Conservation (phyloP, 1,284 basidiomycete genomes). For the Takashimella tepidaria region DNA sequence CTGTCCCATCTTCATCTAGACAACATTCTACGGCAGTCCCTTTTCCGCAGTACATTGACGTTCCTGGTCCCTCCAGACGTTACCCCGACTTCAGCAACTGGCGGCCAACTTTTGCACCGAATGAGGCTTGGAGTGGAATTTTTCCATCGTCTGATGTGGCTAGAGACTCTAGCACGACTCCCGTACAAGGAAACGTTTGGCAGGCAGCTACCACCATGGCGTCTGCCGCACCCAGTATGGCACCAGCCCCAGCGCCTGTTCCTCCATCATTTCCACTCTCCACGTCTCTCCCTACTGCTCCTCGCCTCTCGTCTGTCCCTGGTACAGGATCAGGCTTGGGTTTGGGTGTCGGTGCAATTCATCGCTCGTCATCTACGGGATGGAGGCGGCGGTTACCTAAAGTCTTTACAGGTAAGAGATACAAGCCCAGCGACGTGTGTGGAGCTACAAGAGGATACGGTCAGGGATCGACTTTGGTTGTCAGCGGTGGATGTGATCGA, state of each 20-base stretch:
- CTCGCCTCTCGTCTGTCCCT: not conserved
- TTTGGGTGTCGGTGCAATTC: not conserved
- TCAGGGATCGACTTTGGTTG: constrained; percentile 56
- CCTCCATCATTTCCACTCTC: too few species aligned
- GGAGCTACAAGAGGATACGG: constrained; percentile 60
- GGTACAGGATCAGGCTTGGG: not conserved
- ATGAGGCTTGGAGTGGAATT: too few species aligned
- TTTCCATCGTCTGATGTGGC: too few species aligned
- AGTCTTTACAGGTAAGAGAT: constrained; percentile 26
- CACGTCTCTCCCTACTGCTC: too few species aligned
- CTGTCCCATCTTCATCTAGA: too few species aligned
- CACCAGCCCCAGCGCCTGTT: too few species aligned
- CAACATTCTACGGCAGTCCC: too few species aligned
- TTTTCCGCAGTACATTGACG: too few species aligned
- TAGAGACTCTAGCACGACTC: not conserved
- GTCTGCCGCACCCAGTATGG: not conserved
- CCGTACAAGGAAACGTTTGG: not conserved
- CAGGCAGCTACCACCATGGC: not conserved
- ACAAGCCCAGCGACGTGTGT: constrained; percentile 56
- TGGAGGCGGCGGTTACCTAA: constrained; percentile 5
- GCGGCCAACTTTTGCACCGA: not conserved
- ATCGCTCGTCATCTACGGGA: not conserved
- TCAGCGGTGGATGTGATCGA: constrained; percentile 91
- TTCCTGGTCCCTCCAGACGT: too few species aligned
- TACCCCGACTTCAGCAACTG: too few species aligned